Evolutionary conservation across 495 filamentous ascomycete genomes (phyloP).

Genomic region (Pseudoneurospora amorphoporcata): DNA sequence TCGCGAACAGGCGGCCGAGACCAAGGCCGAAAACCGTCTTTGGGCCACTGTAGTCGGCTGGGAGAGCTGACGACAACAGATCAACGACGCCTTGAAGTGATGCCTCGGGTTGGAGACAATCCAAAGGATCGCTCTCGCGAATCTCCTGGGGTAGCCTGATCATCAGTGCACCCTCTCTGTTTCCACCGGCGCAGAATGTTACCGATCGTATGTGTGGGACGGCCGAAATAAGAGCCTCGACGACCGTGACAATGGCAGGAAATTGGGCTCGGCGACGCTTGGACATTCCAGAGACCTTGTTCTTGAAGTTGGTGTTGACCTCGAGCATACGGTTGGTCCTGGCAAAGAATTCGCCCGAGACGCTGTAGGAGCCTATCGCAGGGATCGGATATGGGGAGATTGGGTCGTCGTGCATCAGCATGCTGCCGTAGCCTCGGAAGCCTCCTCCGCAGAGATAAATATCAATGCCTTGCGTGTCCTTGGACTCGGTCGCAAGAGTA

Average conservation of each 20-base stretch:
- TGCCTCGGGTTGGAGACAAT: conserved; percentile 19
- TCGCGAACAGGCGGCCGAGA: conserved; percentile 31
- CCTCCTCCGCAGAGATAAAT: conserved; percentile 86
- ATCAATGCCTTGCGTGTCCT: conserved; percentile 47
- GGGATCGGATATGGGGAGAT: conserved; percentile 74
- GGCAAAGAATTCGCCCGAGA: conserved; percentile 49
- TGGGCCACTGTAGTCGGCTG: conserved; percentile 39
- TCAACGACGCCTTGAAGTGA: conserved; percentile 37
- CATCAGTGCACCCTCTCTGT: conserved; percentile 73
- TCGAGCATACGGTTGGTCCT: conserved; percentile 49
- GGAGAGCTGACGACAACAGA: conserved; percentile 43
- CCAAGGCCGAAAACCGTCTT: conserved; percentile 29
- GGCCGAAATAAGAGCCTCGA: conserved; percentile 58
- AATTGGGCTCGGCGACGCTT: conserved; percentile 71
- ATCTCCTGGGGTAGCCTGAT: conserved; percentile 48
- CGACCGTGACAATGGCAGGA: conserved; percentile 69
- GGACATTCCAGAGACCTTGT: conserved; percentile 70
- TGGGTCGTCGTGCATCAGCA: conserved; percentile 60
- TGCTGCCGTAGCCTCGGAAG: conserved; percentile 82
- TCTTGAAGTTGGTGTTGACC: conserved; percentile 40
- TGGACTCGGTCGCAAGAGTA: conserved; percentile 27
- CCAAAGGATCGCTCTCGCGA: conserved; percentile 54
- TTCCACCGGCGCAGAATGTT: conserved; percentile 76
- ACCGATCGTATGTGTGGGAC: conserved; percentile 62
- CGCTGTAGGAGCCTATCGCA: conserved; percentile 71